These are phyloP conservation scores for Nothophytophthora sp. DNA, from an alignment of 352 stramenopile genomes.

Conservation along the genomic window DNA sequence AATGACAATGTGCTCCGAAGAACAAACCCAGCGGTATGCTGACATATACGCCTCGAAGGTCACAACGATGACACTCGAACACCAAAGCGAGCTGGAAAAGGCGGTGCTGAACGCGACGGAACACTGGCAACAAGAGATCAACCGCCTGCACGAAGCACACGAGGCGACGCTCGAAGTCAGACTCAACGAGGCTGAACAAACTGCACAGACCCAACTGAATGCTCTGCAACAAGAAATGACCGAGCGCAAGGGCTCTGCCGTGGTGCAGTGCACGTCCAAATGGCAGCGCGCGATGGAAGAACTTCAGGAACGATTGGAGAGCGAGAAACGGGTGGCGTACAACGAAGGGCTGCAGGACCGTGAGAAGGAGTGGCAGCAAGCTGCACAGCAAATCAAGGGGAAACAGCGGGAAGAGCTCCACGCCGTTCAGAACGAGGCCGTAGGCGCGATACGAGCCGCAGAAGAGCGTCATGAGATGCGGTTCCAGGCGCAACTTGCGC, in stretches of 20 bases:
- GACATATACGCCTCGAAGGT: slow-evolving; percentile 7
- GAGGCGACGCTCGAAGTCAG: slow-evolving; percentile 35
- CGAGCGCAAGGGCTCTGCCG: slow-evolving; percentile 50
- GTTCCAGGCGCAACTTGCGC: slow-evolving; percentile 36
- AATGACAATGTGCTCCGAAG: slow-evolving; percentile 18
- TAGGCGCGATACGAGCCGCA: slow-evolving; percentile 61
- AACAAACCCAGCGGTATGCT: slow-evolving; percentile 9
- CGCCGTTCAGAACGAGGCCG: slow-evolving; percentile 55
- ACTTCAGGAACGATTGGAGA: slow-evolving; percentile 57
- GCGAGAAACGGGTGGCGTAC: slow-evolving; percentile 65
- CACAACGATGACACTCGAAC: not conserved
- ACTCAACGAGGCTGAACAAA: slow-evolving; percentile 32
- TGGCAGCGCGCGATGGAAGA: slow-evolving; percentile 74
- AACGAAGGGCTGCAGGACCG: slow-evolving; percentile 65
- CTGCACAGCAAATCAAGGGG: slow-evolving; percentile 69
- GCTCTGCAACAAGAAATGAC: slow-evolving; percentile 64
- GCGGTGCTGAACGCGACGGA: slow-evolving; percentile 20
- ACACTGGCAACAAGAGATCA: slow-evolving; percentile 40
- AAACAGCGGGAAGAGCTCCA: slow-evolving; percentile 73
- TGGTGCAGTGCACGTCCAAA: slow-evolving; percentile 70
- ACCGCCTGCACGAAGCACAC: slow-evolving; percentile 22
- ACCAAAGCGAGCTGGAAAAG: slow-evolving; percentile 32
- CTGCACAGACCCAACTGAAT: slow-evolving; percentile 34
- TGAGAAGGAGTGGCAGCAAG: slow-evolving; percentile 77
- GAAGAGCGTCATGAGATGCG: slow-evolving; percentile 65